Conservation (phyloP, 768 basidiomycete species). For the Leccinum broughii region DNA sequence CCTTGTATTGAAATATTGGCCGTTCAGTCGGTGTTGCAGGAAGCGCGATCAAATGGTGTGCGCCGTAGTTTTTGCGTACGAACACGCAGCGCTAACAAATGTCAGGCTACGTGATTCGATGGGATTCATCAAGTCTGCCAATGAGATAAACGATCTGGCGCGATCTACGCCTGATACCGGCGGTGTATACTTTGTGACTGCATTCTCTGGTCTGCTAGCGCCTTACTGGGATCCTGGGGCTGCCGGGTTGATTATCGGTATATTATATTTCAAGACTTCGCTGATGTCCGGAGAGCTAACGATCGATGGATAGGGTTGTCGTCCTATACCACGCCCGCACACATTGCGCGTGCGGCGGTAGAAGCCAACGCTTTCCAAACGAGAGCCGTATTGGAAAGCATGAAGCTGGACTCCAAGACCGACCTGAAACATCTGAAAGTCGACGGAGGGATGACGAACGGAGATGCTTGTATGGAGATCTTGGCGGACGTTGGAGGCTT, state of each 20-base stretch:
- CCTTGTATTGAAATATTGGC: conserved; percentile 2
- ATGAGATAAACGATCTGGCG: conserved; percentile 85
- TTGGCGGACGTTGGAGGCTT: conserved; percentile 92
- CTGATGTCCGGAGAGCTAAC: no score
- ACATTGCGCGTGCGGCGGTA: conserved; percentile 92
- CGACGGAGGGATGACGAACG: conserved; percentile 98
- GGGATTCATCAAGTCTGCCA: conserved; percentile 73
- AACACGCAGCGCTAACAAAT: background rate
- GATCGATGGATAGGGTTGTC: conserved; percentile 54
- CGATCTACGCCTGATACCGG: conserved; percentile 74
- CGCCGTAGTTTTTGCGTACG: background rate
- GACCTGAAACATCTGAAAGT: conserved; percentile 88
- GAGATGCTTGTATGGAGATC: conserved; percentile 83
- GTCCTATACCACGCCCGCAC: conserved; percentile 86
- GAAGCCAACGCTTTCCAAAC: conserved; percentile 98
- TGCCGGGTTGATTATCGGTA: conserved; percentile 81
- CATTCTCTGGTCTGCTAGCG: conserved; percentile 93
- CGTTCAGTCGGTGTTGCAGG: conserved; percentile 86
- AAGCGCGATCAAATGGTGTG: conserved; percentile 87
- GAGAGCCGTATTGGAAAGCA: conserved; percentile 91
- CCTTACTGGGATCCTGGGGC: conserved; percentile 98
- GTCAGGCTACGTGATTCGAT: conserved; percentile 86
- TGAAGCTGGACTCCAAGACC: conserved; percentile 84
- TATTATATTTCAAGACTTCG: conserved; percentile 4
- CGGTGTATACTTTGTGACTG: conserved; percentile 95